Evolutionary conservation across 805 yeast species (phyloP), one percentile per base, ranked within the genome.

Genomic region (Teunomyces pallodes): DNA sequence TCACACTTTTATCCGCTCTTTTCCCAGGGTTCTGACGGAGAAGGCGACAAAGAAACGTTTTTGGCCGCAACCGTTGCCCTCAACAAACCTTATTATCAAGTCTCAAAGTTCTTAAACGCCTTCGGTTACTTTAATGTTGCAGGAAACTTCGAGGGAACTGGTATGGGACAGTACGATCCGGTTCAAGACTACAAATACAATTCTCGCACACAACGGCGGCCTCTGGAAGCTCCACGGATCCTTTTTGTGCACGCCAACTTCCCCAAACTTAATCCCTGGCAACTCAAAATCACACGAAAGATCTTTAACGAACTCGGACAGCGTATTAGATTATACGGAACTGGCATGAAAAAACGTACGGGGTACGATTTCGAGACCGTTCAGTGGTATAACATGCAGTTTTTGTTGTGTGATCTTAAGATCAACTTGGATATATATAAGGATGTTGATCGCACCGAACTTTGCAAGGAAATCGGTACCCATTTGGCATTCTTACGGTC

Each of bases 31-130:
- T 67, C 72, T 2, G 73, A 65, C 42, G 94, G 94, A n/a, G 89
- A 84, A 66, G 94, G 92, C 44, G 92, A 87, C 60, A 87, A 86
- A 58, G 92, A 86, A 54, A 85, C 92, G 0, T 84, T 84, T 51
- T 70, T 84, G 46, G 87, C 90, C 0, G 87, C 90, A 0, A 85
- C 89, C 1, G 72, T 75, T 28, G 78, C 76, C 9, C 66, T 77
- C 28, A 64, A 66, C 1, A 64, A 77, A 45, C 67, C 74, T 1
- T 82, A 70, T 52, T 82, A 82, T 58, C 86, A 81, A 60, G 82
- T 82, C 7, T 69, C 76, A 42, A 77, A 73, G 53, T 69, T 69
- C 51, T 70, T 82, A 55, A 65, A 72, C 38, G 85, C 84, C 5
- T 56, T 82, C 48, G 83, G 87, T 45, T 67, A 77, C 49, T 61